Percentiles rank a stretch among this genome's conserved stretches.
Evolutionary conservation across 2,329 filamentous ascomycete species (phyloP).

Genomic region (Aspergillus sp.): DNA sequence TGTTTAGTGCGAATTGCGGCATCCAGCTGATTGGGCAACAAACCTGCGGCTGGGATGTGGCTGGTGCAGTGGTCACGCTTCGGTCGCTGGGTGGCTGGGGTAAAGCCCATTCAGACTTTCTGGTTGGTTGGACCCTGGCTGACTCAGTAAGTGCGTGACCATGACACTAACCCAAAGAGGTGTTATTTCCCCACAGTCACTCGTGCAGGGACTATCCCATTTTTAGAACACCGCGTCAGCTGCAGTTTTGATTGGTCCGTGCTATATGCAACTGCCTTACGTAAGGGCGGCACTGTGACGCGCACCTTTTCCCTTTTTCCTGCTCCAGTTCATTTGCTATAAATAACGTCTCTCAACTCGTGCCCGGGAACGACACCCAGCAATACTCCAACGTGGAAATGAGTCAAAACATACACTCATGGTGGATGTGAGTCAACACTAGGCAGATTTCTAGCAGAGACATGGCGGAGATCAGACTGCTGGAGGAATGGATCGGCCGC

Average conservation of each 20-base stretch:
- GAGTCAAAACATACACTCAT: not conserved
- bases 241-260: not conserved
- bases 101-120: not conserved
- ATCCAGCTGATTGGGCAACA: not conserved
- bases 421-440: not conserved
- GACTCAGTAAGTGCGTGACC: not conserved
- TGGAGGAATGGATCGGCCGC: conserved; percentile 6
- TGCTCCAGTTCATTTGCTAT: no score
- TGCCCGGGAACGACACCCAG: no score
- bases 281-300: not conserved
- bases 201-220: conserved; percentile 1
- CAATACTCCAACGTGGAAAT: no score
- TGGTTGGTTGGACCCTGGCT: not conserved
- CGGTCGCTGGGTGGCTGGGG: not conserved
- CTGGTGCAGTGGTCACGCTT: not conserved
- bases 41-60: not conserved
- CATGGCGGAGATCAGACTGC: not conserved
- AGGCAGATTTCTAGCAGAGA: not conserved
- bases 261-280: not conserved
- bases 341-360: no score
- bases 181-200: not conserved
- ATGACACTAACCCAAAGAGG: not conserved
- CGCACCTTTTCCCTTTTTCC: no score
- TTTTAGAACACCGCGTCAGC: conserved; percentile 2
- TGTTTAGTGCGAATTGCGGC: not conserved